Base-by-base conservation (phyloP, 495 filamentous ascomycete species). In the Pyronema omphalodes region DNA sequence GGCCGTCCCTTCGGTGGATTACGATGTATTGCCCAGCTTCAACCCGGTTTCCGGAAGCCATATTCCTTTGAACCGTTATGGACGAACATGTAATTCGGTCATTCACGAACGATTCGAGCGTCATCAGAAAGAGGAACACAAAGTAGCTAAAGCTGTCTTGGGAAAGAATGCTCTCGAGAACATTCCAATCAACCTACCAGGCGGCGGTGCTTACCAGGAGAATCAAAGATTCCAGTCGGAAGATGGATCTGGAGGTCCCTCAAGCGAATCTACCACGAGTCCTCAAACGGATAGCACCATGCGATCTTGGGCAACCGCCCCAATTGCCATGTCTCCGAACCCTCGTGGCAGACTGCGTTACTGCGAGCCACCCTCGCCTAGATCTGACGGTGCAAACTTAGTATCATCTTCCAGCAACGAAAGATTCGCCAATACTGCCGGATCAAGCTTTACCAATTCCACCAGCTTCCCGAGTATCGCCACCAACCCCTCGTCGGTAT, bases 361-460 rank as follows among this genome's bases (percentile, higher is more conserved):
- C 23, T 52, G 39, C 23, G 50, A 52, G 8, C 50, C 50, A 8
- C 35, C 50, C 3, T 52, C 50, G 3, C 50, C 50, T 2, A 52
- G 41, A 34, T 14, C 14, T 18, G 11, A 52, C 18, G 12, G 35
- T 29, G 52, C 14, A 34, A 51, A 62, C 6, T 48, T 64, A 19
- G 52, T 57, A 9, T 63, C 61, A 3, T 64, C 61, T 6, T 64
- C 61, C 6, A 64, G 61, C 39, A 57, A 64, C 36, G 61, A 64
- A 54, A 58, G 56, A 44, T 63, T 64, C 36, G 55, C 51, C 37
- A 64, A 57, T 14, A 64, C 61, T 8, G 61, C 61, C n/a, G 61
- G 61, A 14, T 64, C 61, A 29, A 64, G 61, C 41, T 54, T 64
- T 18, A 64, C 60, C 8, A 64, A 64, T 40, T 64, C 61, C 5